A percentile compares a stretch with the other conserved stretches of the same genome.
phyloP scores from a whole-genome alignment of 208 protist species.

The Crithidia fasciculata region DNA sequence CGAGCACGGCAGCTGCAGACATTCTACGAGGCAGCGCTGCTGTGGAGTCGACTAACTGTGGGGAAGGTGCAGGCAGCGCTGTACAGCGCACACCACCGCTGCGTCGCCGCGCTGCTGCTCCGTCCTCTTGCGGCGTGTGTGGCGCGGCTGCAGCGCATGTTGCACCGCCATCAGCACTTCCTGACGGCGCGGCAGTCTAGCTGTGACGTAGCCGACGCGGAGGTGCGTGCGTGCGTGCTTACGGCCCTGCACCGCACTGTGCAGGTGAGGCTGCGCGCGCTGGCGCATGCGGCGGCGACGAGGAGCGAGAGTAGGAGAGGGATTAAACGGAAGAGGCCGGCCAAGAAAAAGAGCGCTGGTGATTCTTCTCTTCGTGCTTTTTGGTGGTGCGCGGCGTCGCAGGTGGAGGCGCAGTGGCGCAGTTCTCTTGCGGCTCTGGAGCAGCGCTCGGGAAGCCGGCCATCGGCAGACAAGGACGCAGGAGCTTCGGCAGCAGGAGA shows the following conservation, averaged over 20 bases:
- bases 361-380: conserved; percentile 20
- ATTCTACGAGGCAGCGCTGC: conserved; percentile 57
- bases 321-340: too few relatives aligned
- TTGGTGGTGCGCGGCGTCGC: conserved; percentile 28
- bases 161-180: conserved; percentile 27
- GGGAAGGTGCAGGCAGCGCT: conserved; percentile 40
- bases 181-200: conserved; percentile 41
- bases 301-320: too few relatives aligned
- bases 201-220: conserved; percentile 41
- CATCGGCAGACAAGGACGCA: neutral
- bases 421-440: conserved; percentile 10
- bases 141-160: conserved; percentile 35
- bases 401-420: conserved; percentile 28
- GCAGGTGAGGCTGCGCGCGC: conserved; percentile 39
- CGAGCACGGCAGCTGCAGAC: conserved; percentile 63
- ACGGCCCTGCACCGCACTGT: conserved; percentile 52
- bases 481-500: neutral
- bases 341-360: too few relatives aligned
- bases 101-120: conserved; percentile 29
- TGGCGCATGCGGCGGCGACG: conserved; percentile 8
- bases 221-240: conserved; percentile 55
- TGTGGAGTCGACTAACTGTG: conserved; percentile 60
- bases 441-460: neutral
- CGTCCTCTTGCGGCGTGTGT: conserved; percentile 41
- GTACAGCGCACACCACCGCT: conserved; percentile 12